Evolutionary conservation across 805 yeast species (phyloP), one percentile per base, ranked within the genome.

Genomic region (Ogataea thermomethanolica): DNA sequence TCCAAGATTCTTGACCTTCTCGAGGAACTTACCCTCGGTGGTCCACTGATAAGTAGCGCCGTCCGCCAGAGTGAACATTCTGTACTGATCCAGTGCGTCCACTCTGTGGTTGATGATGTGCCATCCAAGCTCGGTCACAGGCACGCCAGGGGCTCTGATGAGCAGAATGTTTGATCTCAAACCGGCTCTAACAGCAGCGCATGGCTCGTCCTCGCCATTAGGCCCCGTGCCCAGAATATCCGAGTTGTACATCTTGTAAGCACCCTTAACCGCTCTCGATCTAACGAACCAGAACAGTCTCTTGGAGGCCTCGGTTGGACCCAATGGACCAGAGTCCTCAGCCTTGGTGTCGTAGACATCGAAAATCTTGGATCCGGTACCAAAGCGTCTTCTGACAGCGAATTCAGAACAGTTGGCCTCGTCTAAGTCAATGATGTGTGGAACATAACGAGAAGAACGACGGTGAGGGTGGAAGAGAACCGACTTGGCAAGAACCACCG

Each of bases 41-140:
- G 85, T 78, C 85, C 86, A 80, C 52, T 80, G 85, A 51, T 78
- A 79, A 5, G 76, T 74, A 35, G 56, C 50, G 8, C 85, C 85
- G 54, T 79, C 81, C 3, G 79, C 69, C 34, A 80, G 64, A 29
- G 74, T 72, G 57, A 80, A 80, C 67, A 74, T 66, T 50, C 84
- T 66, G 57, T 79, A 79, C 45, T 74, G 66, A 50, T 78, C 85
- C 27, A 69, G 65, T 2, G 81, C 82, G 55, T 79, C 85, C 15
- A 76, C 82, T 36, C 73, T 59, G 51, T 79, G 84, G 42, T 70
- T 70, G 27, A 79, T 67, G 23, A 75, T 66, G 56, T 78, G 84
- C 81, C 84, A 76, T 10, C 85, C 85, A 25, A 78, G 64, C 54
- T 78, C 82, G 24, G 77, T 62, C 39, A 68, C 73, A 8, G 78